Base-by-base conservation (phyloP, 805 yeast genomes). In the Candida qinlingensis region DNA sequence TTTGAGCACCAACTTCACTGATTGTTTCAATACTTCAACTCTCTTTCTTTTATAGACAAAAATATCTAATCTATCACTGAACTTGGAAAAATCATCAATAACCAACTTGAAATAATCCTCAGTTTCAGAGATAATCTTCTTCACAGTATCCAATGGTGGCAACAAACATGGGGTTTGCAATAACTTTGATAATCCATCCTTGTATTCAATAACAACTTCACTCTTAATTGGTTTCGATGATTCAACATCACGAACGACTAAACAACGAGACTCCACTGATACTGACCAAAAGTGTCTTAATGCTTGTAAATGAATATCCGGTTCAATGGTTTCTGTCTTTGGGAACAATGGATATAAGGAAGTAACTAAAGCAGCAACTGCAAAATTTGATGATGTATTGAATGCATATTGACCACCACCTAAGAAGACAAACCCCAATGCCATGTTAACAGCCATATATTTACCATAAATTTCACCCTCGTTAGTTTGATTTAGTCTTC, bases 361-460 rank as follows among this genome's bases (percentile, higher is more conserved):
- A 0, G 88, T 76, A 1, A 89, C 67, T 56, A 94, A 72, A 3
- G 84, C 65, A 0, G 91, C 96, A 46, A 83, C 69, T 2, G 88
- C 80, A 58, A 85, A 70, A 47, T 79, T 75, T 4, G 85, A 77
- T 7, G 66, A 57, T 13, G 73, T 75, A 37, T 79, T 74, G 49
- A 94, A 77, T 0, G 96, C 90, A 64, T 81, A 89, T 62, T 89
- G 97, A 0, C 98, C 97, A 2, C 96, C 94, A 0, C 97, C 97
- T 36, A 94, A 64, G 61, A 92, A 91, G 46, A 92, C 69, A 57
- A 92, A 81, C 2, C 99, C 99, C 37, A 94, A 66, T 0, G 96
- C 87, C 71, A 87, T 76, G 57, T 87, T 88, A 2, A 83, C 72
- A 0, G 91, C 87, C 81, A 86, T 80, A 58, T 79, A 87, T 50